phyloP scores from a whole-genome alignment of 768 basidiomycete species.

The Mycena belliarum region DNA sequence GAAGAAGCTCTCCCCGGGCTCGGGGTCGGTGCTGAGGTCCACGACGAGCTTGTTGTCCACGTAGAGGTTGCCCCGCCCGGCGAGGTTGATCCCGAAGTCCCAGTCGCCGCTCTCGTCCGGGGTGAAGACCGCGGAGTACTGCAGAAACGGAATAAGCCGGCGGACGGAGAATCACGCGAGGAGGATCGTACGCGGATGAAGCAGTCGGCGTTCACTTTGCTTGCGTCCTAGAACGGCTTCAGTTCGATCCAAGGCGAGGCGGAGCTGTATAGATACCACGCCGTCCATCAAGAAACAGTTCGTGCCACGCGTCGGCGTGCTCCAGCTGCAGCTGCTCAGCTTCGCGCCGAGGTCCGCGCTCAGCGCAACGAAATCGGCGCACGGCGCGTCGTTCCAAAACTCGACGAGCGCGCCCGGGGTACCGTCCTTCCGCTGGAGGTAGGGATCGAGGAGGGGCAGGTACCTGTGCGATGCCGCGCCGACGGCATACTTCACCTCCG shows the following conservation, averaged over 20 bases:
- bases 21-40: slow-evolving; percentile 44
- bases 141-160: background rate
- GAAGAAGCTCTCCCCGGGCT: slow-evolving; percentile 42
- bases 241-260: background rate
- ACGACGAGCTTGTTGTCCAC: slow-evolving; percentile 48
- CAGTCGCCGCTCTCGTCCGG: slow-evolving; percentile 55
- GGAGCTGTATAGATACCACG: slow-evolving; percentile 29
- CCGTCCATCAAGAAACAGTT: slow-evolving; percentile 44
- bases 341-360: slow-evolving; percentile 27
- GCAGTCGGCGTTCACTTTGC: slow-evolving; percentile 42
- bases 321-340: slow-evolving; percentile 35
- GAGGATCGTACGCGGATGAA: slow-evolving; percentile 39
- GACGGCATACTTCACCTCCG: slow-evolving; percentile 48
- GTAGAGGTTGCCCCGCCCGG: slow-evolving; percentile 51
- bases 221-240: slow-evolving; percentile 31
- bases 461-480: slow-evolving; percentile 47
- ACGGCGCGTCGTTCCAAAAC: slow-evolving; percentile 50
- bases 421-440: slow-evolving; percentile 39
- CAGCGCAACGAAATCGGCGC: slow-evolving; percentile 32
- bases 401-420: slow-evolving; percentile 39
- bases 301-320: slow-evolving; percentile 36
- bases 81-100: slow-evolving; percentile 48
- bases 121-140: slow-evolving; percentile 46
- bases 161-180: background rate
- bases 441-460: slow-evolving; percentile 51